A percentile compares a stretch with the other conserved stretches of the same genome.
Conservation (phyloP, 2,329 filamentous ascomycete genomes). For the Lasiodiplodia sp. region DNA sequence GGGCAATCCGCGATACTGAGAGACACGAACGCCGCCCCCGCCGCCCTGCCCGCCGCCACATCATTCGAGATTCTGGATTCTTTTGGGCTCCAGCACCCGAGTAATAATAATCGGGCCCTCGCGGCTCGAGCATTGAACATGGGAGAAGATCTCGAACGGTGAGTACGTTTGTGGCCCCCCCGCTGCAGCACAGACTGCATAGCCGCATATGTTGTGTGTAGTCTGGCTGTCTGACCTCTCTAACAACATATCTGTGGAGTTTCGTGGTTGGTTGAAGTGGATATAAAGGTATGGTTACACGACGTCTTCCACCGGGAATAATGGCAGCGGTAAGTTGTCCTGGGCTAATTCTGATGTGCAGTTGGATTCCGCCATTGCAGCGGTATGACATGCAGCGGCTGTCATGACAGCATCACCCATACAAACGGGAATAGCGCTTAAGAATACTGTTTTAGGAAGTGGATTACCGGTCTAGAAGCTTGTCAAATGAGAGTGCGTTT, state of each 20-base stretch:
- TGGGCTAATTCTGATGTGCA: background rate
- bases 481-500: background rate
- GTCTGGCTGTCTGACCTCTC: background rate
- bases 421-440: background rate
- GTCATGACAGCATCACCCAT: background rate
- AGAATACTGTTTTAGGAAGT: constrained; percentile 2
- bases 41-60: background rate
- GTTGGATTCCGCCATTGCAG: background rate
- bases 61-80: background rate
- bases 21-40: background rate
- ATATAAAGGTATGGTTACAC: background rate
- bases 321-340: background rate
- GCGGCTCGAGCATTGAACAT: background rate
- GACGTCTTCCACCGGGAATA: background rate
- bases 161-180: background rate
- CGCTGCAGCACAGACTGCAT: background rate
- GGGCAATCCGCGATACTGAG: constrained; percentile 9
- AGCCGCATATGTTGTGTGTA: background rate
- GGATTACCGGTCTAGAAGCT: background rate
- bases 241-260: background rate
- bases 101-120: background rate
- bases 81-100: background rate
- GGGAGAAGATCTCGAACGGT: background rate
- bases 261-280: background rate
- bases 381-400: constrained; percentile 12